phyloP scores from a whole-genome alignment of 305 asterid species.

The Solanum hybrid region DNA sequence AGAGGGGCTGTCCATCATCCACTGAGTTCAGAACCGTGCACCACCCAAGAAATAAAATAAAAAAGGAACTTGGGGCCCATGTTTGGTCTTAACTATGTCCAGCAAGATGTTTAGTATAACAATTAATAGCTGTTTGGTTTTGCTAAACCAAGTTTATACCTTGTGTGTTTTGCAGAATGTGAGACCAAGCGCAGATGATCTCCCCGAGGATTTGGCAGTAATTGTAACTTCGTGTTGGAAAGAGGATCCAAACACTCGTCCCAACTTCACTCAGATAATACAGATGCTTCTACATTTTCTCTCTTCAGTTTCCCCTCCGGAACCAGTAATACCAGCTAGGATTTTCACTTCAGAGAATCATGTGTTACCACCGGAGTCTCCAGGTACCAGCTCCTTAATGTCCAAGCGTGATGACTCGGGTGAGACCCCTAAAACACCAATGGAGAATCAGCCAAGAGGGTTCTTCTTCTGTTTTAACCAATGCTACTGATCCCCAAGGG shows the following conservation, averaged over 20 bases:
- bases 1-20: background rate
- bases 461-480: constrained; percentile 66
- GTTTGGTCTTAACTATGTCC: background rate
- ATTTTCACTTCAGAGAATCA: constrained; percentile 51
- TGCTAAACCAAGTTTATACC: background rate
- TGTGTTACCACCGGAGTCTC: constrained; percentile 81
- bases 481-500: constrained; percentile 30
- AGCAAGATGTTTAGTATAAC: background rate
- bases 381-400: constrained; percentile 91
- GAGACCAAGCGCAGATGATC: constrained; percentile 76
- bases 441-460: constrained; percentile 41
- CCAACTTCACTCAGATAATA: constrained; percentile 84
- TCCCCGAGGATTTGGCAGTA: constrained; percentile 62
- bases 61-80: background rate
- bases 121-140: background rate
- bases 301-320: constrained; percentile 56
- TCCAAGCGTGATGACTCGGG: constrained; percentile 39
- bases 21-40: background rate
- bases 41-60: background rate
- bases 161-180: constrained; percentile 42
- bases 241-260: constrained; percentile 77
- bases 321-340: constrained; percentile 45
- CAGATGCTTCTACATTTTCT: constrained; percentile 85
- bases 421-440: constrained; percentile 39
- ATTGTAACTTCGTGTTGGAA: constrained; percentile 93